Evolutionary conservation across 2,329 filamentous ascomycete species (phyloP).

Genomic region (Leptographium wingfieldii): DNA sequence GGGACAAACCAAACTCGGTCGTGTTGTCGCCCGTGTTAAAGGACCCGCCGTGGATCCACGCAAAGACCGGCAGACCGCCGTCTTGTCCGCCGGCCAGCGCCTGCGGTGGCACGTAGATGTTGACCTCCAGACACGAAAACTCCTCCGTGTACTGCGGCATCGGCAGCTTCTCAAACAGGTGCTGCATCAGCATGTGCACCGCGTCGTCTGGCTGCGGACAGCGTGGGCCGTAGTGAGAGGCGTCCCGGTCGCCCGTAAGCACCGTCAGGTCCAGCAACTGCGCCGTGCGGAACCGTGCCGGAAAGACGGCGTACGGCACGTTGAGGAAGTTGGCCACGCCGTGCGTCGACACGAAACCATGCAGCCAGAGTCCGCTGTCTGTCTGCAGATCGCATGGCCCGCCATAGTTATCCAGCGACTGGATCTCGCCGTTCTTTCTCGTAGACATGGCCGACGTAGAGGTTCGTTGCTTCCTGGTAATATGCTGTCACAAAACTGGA

Average conservation of each 20-base stretch:
- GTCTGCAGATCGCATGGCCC: not conserved
- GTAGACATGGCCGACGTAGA: not conserved
- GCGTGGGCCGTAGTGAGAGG: slow-evolving; percentile 5
- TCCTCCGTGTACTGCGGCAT: slow-evolving; percentile 5
- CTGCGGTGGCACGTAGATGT: slow-evolving; percentile 2
- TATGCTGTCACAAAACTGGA: too few relatives aligned
- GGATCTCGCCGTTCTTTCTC: not conserved
- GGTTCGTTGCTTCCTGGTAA: not conserved
- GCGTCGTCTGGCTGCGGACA: slow-evolving; percentile 6
- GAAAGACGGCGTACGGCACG: slow-evolving; percentile 3
- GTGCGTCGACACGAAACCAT: slow-evolving; percentile 5
- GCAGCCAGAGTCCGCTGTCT: not conserved
- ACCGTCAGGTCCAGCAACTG: not conserved
- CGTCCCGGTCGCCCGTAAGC: slow-evolving; percentile 2
- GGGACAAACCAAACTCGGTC: slow-evolving; percentile 2
- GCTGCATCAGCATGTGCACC: slow-evolving; percentile 2
- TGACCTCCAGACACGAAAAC: slow-evolving; percentile 3
- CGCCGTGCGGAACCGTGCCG: slow-evolving; percentile 6
- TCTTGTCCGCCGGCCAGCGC: not conserved
- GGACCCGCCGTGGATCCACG: slow-evolving; percentile 9
- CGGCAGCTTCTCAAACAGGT: slow-evolving; percentile 5
- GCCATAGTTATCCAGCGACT: not conserved
- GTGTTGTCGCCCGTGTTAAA: slow-evolving; percentile 5
- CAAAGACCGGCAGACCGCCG: slow-evolving; percentile 4
- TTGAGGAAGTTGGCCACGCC: slow-evolving; percentile 9